A percentile compares a stretch with the other conserved stretches of the same genome.
phyloP scores from a whole-genome alignment of 2,329 filamentous ascomycete genomes.

The Colletotrichum sp. region DNA sequence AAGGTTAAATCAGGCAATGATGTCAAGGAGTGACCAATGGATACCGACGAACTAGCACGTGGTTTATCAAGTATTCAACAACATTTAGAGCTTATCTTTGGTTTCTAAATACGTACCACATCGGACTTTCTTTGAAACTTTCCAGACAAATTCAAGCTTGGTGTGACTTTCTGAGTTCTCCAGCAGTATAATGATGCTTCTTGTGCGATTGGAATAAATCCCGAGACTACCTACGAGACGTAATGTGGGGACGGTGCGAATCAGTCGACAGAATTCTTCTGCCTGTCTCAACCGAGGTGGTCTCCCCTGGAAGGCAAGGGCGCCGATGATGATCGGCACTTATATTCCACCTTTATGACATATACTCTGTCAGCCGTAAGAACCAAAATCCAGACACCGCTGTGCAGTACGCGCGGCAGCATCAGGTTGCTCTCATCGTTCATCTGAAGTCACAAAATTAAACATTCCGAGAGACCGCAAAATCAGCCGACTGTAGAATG shows the following conservation, averaged over 20 bases:
- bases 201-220: background rate
- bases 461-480: background rate
- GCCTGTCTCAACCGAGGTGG: background rate
- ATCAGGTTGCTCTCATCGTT: background rate
- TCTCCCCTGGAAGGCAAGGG: background rate
- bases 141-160: accelerated
- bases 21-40: background rate
- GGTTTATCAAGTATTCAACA: background rate
- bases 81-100: background rate
- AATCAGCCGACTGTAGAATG: background rate
- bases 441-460: background rate
- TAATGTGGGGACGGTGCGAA: background rate
- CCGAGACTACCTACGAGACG: background rate
- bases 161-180: accelerated
- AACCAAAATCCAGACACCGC: background rate
- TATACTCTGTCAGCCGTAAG: background rate
- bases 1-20: background rate
- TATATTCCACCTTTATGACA: background rate
- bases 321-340: background rate
- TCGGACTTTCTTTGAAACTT: background rate
- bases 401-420: background rate
- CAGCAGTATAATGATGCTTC: background rate
- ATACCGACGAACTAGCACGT: background rate
- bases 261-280: background rate
- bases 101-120: background rate